Conservation (phyloP, 2,329 filamentous ascomycete genomes). For the Sphaerulina musiva region DNA sequence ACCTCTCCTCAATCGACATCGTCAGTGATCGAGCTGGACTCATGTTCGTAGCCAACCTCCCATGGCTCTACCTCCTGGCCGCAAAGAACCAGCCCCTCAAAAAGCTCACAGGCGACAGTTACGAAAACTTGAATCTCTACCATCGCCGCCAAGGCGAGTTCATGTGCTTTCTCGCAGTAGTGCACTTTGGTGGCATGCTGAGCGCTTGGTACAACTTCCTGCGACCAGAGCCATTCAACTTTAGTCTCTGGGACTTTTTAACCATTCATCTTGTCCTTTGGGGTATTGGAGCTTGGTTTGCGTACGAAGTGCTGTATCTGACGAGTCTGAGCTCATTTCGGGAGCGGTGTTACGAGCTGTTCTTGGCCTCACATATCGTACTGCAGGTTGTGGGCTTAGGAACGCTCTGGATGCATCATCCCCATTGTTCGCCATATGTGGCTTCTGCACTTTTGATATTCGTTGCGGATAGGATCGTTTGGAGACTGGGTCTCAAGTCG, state of each 20-base stretch:
- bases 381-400: conserved; percentile 51
- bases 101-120: conserved; percentile 56
- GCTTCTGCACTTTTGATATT: conserved; percentile 51
- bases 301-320: conserved; percentile 57
- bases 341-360: conserved; percentile 56
- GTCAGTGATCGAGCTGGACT: conserved; percentile 54
- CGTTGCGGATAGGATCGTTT: conserved; percentile 51
- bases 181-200: conserved; percentile 53
- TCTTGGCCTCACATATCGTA: conserved; percentile 53
- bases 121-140: conserved; percentile 60
- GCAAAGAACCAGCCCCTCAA: conserved; percentile 62
- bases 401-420: conserved; percentile 56
- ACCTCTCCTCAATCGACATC: conserved; percentile 34
- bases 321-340: conserved; percentile 56
- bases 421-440: conserved; percentile 49
- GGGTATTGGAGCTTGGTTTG: conserved; percentile 50
- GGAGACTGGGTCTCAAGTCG: conserved; percentile 50
- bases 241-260: conserved; percentile 47
- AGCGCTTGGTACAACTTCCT: conserved; percentile 50
- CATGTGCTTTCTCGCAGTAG: conserved; percentile 52
- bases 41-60: conserved; percentile 47
- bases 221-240: conserved; percentile 35
- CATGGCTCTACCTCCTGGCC: conserved; percentile 55
- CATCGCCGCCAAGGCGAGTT: conserved; percentile 58
- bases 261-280: conserved; percentile 47